A percentile compares a stretch with the other conserved stretches of the same genome.
These are phyloP conservation scores for Danielia reshetovae DNA, from an alignment of 805 yeast species.

Conservation along the genomic window DNA sequence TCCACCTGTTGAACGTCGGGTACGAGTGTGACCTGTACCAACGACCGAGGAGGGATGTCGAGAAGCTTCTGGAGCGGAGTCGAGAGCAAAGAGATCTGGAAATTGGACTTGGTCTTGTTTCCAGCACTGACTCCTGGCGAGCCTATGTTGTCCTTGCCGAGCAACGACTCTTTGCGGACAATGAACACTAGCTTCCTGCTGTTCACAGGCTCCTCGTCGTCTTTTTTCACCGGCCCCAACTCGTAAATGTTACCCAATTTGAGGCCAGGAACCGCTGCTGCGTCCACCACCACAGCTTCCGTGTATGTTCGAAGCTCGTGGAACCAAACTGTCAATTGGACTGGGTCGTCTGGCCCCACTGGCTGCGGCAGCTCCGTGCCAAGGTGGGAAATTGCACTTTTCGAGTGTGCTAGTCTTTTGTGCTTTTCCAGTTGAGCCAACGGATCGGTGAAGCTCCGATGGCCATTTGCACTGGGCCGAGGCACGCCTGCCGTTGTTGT, in stretches of 20 bases:
- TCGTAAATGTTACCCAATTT: conserved; percentile 77
- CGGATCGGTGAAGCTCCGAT: conserved; percentile 7
- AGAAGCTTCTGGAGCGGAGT: conserved; percentile 52
- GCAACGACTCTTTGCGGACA: conserved; percentile 7
- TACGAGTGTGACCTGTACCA: conserved; percentile 51
- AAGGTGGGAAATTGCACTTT: too few relatives aligned
- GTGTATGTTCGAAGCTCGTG: conserved; percentile 64
- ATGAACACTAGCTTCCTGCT: conserved; percentile 12
- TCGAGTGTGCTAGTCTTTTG: too few relatives aligned
- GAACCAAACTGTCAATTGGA: conserved; percentile 49
- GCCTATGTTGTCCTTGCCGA: conserved; percentile 6
- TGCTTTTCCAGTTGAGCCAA: neutral
- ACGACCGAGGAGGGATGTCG: conserved; percentile 64
- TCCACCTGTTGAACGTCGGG: conserved; percentile 46
- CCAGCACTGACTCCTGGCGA: conserved; percentile 1
- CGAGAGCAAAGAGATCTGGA: conserved; percentile 53
- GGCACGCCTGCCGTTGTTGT: conserved; percentile 1
- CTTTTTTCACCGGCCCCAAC: conserved; percentile 40
- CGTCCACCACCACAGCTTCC: conserved; percentile 62
- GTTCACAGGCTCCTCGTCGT: conserved; percentile 3
- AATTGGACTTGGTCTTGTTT: conserved; percentile 21
- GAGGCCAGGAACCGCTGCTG: conserved; percentile 56
- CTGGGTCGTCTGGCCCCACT: conserved; percentile 6
- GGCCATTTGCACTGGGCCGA: too few relatives aligned
- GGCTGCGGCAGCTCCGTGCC: neutral